These are phyloP conservation scores for Colletotrichum limetticola DNA, from an alignment of 2,329 filamentous ascomycete species.

Conservation along the genomic window DNA sequence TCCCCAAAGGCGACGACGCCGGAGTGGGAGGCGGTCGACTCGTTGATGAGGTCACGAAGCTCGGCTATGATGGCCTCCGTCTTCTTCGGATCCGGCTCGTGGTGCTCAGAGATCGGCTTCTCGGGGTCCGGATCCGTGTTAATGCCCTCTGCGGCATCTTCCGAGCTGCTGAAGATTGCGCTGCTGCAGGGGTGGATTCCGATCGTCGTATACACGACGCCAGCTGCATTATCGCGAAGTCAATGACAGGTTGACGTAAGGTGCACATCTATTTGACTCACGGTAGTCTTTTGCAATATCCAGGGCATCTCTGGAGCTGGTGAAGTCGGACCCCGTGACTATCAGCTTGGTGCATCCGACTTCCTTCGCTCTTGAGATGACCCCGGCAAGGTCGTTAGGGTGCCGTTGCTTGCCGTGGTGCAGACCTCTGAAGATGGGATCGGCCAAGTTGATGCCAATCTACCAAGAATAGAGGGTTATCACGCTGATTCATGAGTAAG, in stretches of 20 bases:
- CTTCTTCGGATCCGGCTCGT: conserved; percentile 54
- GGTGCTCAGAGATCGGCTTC: conserved; percentile 60
- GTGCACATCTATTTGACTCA: conserved; percentile 54
- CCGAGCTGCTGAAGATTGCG: conserved; percentile 75
- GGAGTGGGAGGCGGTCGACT: conserved; percentile 59
- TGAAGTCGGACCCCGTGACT: conserved; percentile 89
- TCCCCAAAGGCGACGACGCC: conserved; percentile 87
- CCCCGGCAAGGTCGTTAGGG: conserved; percentile 77
- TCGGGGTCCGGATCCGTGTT: conserved; percentile 63
- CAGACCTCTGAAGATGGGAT: conserved; percentile 86
- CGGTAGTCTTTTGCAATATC: conserved; percentile 79
- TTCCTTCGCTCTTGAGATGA: conserved; percentile 81
- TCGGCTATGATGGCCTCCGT: conserved; percentile 63
- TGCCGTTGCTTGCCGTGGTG: conserved; percentile 85
- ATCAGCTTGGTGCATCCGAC: conserved; percentile 91
- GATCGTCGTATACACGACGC: conserved; percentile 87
- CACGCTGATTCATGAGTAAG: not conserved
- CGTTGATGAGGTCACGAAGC: conserved; percentile 72
- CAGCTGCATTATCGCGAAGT: conserved; percentile 61
- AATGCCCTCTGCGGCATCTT: conserved; percentile 55
- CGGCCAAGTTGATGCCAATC: conserved; percentile 96
- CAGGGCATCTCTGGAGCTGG: conserved; percentile 80
- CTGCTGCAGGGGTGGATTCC: conserved; percentile 95
- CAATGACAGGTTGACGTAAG: not conserved
- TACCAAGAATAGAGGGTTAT: conserved; percentile 45